Percentiles rank a stretch among this genome's conserved stretches.
Evolutionary conservation across 2,329 filamentous ascomycete species (phyloP).

Genomic region (Lasiodiplodia sp.): DNA sequence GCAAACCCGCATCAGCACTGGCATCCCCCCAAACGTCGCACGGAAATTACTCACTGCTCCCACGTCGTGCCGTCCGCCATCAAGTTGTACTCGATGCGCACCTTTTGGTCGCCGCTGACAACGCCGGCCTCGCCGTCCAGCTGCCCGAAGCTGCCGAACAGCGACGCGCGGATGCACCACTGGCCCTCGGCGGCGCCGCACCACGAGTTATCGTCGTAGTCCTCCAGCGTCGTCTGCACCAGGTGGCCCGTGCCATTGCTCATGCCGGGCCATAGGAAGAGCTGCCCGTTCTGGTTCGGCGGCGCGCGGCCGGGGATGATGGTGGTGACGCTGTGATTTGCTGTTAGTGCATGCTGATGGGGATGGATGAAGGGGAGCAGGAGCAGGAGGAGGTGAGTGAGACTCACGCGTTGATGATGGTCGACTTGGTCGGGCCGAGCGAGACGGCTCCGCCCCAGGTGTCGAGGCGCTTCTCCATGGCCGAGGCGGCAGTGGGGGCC

Average conservation of each 20-base stretch:
- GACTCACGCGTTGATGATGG: constrained; percentile 45
- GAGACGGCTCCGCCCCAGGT: constrained; percentile 50
- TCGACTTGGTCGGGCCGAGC: constrained; percentile 48
- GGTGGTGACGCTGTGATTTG: constrained; percentile 44
- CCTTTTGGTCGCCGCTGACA: constrained; percentile 44
- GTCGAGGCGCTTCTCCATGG: constrained; percentile 35
- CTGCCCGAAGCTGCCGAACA: constrained; percentile 54
- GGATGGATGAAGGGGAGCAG: too few species aligned
- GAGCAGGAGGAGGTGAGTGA: too few species aligned
- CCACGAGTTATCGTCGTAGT: constrained; percentile 51
- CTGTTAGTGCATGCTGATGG: too few species aligned
- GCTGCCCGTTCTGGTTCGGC: constrained; percentile 45
- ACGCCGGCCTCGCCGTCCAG: constrained; percentile 37
- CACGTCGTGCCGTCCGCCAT: constrained; percentile 40
- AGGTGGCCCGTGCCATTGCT: constrained; percentile 55
- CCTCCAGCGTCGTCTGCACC: constrained; percentile 53
- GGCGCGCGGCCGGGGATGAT: constrained; percentile 51
- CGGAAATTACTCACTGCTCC: constrained; percentile 37
- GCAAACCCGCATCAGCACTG: background rate
- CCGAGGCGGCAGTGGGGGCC: background rate
- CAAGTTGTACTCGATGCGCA: constrained; percentile 41
- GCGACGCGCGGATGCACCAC: constrained; percentile 51
- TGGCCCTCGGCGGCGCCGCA: constrained; percentile 50
- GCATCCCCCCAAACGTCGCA: too few species aligned
- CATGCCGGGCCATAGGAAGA: constrained; percentile 56